Evolutionary conservation across 2,329 filamentous ascomycete species (phyloP), one percentile per base, ranked within the genome.

Genomic region (Pseudopyrenochaeta lycopersici): DNA sequence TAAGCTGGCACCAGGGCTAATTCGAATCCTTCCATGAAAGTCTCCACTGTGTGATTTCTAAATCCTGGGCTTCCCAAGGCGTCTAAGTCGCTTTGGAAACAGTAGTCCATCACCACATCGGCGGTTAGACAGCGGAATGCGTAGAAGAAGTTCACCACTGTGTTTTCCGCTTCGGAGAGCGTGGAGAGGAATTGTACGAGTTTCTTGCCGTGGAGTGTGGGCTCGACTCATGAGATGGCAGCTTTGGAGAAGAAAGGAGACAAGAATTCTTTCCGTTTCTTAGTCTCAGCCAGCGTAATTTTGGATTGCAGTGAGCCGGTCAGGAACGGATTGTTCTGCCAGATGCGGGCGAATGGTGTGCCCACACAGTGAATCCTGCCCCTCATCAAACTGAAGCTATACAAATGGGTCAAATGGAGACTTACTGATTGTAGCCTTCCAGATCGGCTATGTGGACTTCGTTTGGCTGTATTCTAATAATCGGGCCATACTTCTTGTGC

Each of bases 81-180:
- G 21, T 48, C 45, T 2, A 62, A 15, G 17, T 60, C 56, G 11
- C 30, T 23, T 27, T 56, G 56, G 51, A 62, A 62, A 32, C 59
- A 60, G 17, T 57, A 62, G 40, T 60, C 50, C 59, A 62, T 62
- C 10, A 60, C 42, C 14, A 51, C 40, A 29, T 62, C 59, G 2
- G 56, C 56, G 1, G 56, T 60, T 21, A 62, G 35, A 31, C 59
- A 62, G 10, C 56, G 29, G 30, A 62, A 62, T 3, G 42, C 59
- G 4, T 52, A 45, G 32, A 43, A 55, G 48, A 62, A 60, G 27
- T 62, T 49, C 7, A 62, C 46, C 1, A 62, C 50, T 3, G 14
- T 45, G 36, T 49, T 45, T 2, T 52, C 31, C 2, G 52, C 18
- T 33, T 42, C 17, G 1, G 36, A 14, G n/a, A 62, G 53, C 17